Base-by-base conservation (phyloP, 2,329 filamentous ascomycete species). In the Fusarium sp. region DNA sequence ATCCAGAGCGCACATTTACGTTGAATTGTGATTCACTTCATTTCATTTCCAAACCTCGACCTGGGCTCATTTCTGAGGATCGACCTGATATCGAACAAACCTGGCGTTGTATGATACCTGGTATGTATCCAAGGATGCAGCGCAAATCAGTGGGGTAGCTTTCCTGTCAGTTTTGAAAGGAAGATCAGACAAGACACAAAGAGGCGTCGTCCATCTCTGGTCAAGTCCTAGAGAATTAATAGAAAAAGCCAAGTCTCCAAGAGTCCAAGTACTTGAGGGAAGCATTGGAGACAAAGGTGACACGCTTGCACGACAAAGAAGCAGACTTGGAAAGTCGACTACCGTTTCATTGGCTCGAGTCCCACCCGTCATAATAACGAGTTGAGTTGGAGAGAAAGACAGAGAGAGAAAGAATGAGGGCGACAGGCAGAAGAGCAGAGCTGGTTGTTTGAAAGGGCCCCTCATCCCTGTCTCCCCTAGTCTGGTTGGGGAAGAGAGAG, bases 401-500 rank as follows among this genome's bases (percentile, higher is more conserved):
- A 49, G 34, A 49, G 37, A 48, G 53, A 44, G 30, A 48, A n/a
- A 48, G 58, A 59, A 53, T 25, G 58, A 48, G 24, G 25, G 32
- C 8, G 24, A 22, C 47, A 37, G 27, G 9, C 27, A 27, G 27
- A 27, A 27, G 27, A 27, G 27, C 3, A 27, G 30, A n/a, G 14
- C 44, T 67, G 52, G 68, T 62, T 67, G 61, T 68, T 71, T 65
- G 60, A 55, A 69, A 71, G 56, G 54, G 51, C 63, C 63, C 57
- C 64, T 65, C 54, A 71, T 59, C 68, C 68, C 60, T 71, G 68
- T 60, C 48, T 30, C 57, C 58, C 46, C 54, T 69, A 68, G 64
- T 65, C 64, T 61, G 44, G 63, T 67, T 67, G 51, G 63, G 40
- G 53, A 57, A 56, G 24, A 41, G 29, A 57, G 65, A 51, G 54